Percentiles rank a stretch among this genome's conserved stretches.
phyloP scores from a whole-genome alignment of 2,329 filamentous ascomycete genomes.

The Epichloe brachyelytri region DNA sequence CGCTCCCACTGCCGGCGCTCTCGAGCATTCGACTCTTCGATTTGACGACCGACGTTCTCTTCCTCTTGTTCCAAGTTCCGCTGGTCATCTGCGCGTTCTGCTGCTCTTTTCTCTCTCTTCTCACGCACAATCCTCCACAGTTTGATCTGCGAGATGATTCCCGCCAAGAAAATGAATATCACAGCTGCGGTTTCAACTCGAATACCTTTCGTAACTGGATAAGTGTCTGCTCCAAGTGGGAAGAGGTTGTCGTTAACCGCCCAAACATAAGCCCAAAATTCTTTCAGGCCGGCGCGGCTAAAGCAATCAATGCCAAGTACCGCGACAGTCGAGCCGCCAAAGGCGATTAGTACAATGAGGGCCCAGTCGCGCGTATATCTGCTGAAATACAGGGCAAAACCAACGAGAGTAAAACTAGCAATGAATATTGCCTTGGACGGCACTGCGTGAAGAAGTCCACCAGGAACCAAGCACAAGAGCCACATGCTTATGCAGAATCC shows the following conservation, averaged over 20 bases:
- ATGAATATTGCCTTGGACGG: constrained; percentile 64
- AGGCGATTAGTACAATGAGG: constrained; percentile 63
- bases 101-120: constrained; percentile 39
- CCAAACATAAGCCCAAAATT: constrained; percentile 95
- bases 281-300: constrained; percentile 77
- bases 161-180: constrained; percentile 59
- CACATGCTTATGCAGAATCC: constrained; percentile 85
- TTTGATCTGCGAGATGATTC: constrained; percentile 72
- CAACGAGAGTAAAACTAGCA: constrained; percentile 51
- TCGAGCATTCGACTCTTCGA: constrained; percentile 48
- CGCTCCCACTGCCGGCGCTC: constrained; percentile 65
- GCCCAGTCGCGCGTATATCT: constrained; percentile 66
- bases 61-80: constrained; percentile 50
- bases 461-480: constrained; percentile 65
- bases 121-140: constrained; percentile 72
- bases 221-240: constrained; percentile 61
- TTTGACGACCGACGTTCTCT: constrained; percentile 52
- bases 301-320: constrained; percentile 87
- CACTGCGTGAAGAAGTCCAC: constrained; percentile 55
- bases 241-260: constrained; percentile 67
- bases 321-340: constrained; percentile 65
- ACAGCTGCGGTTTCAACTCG: constrained; percentile 71
- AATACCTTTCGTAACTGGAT: constrained; percentile 77
- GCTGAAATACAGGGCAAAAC: constrained; percentile 66
- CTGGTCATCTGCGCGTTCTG: constrained; percentile 35